Evolutionary conservation across 192 early-diverging fungal species (phyloP), one percentile per base, ranked within the genome.

Genomic region (Backusella westeae): DNA sequence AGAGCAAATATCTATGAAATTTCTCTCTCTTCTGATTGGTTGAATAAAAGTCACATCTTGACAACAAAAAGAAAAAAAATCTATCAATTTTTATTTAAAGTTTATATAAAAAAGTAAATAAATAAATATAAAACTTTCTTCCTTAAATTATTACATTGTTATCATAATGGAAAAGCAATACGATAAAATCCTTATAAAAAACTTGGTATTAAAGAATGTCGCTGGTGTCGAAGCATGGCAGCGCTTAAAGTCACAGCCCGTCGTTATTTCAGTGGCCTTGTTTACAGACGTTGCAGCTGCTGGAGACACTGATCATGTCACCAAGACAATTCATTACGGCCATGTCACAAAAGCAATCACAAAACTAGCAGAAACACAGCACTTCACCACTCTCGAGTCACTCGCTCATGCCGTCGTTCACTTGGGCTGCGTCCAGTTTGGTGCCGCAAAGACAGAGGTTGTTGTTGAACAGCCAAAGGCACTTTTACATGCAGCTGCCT

Each of bases 141-240:
- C 9, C 10, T 26, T 59, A 53, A 21, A 21, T 23, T 53, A 21
- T 53, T 23, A 21, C n/a, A 21, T 26, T 59, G 23, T 10, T 3
- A 23, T 59, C 8, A 59, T 23, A 23, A 59, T 63, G 56, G 41
- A 75, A 15, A 39, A 42, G 12, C 74, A 75, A 42, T 65, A 66
- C 19, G 94, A 95, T 87, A 91, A 87, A 76, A 89, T 94, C 72
- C 79, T 89, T 46, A 82, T 97, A 34, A 86, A 89, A 72, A 89
- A 96, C 82, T 89, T 99, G 38, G 83, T 89, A 29, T 91, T 98
- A 59, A 91, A 90, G 67, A 93, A 90, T 52, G 90, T 93, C 53
- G 88, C 97, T 49, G 98, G 98, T 9, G 93, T 95, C 65, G 96
- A 99, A 84, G 87, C 92, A 21, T 99, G 98, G 97, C 96, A 96